phyloP scores from a whole-genome alignment of 78 protist genomes.

The Tieghemostelium lacteum region DNA sequence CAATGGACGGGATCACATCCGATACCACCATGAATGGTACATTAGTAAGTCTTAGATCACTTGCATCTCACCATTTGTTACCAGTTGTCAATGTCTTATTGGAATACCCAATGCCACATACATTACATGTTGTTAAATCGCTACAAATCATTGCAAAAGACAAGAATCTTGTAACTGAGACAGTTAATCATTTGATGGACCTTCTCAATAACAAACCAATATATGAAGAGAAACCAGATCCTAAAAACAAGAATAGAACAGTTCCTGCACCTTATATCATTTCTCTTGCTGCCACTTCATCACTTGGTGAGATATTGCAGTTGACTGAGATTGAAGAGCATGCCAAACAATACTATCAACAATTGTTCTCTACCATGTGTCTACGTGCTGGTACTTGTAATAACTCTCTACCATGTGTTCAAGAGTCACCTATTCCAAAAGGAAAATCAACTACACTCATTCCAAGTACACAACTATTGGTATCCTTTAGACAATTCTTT shows the following conservation, averaged over 20 bases:
- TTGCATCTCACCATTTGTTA: constrained; percentile 75
- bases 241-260: constrained; percentile 57
- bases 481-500: constrained; percentile 60
- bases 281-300: constrained; percentile 82
- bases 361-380: constrained; percentile 39
- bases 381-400: constrained; percentile 74
- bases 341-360: constrained; percentile 31
- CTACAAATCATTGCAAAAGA: constrained; percentile 79
- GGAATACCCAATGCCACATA: constrained; percentile 76
- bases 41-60: constrained; percentile 67
- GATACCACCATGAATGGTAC: constrained; percentile 85
- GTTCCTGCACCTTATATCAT: constrained; percentile 29
- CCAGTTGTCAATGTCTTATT: constrained; percentile 52
- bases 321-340: constrained; percentile 44
- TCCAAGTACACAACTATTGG: constrained; percentile 67
- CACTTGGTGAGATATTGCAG: constrained; percentile 77
- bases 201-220: constrained; percentile 67
- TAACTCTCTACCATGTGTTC: constrained; percentile 23
- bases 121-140: constrained; percentile 55
- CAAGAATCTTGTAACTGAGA: constrained; percentile 37
- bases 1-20: constrained; percentile 60
- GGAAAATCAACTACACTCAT: constrained; percentile 1
- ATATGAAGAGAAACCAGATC: constrained; percentile 79
- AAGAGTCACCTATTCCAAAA: constrained; percentile 35
- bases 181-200: constrained; percentile 65